Evolutionary conservation across 495 filamentous ascomycete genomes (phyloP), one percentile per base, ranked within the genome.

Genomic region (Penicillium cataractarum): DNA sequence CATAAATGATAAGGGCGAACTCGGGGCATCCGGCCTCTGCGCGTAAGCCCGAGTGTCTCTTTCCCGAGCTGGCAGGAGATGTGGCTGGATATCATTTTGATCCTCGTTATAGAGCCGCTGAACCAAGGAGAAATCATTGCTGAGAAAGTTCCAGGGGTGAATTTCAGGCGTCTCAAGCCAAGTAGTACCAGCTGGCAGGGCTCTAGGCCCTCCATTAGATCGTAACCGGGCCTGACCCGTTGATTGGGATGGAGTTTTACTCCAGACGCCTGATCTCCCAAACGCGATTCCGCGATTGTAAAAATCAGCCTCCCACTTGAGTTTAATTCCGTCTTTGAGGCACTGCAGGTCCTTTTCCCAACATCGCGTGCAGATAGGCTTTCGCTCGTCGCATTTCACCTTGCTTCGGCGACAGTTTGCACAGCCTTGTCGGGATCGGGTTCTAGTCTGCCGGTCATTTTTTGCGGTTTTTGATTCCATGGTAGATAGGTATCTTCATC

Each of bases 331-430:
- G 26, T 17, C 46, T 29, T 50, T 50, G 24, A 21, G 42, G 35
- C 58, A 61, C n/a, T 27, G 58, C 24, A 61, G 48, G n/a, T 54
- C 50, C 10, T 61, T 61, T 21, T 61, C 49, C 58, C 58, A 61
- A 24, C 58, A 61, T 15, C 58, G 22, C 10, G 58, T 61, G 26
- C 58, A 61, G 19, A 10, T 44, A 31, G 58, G 58, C 58, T 61
- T 61, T 46, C 46, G 32, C 58, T 61, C 61, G 46, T 64, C 61
- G 48, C 61, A 64, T 59, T 64, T 64, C 44, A 64, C 57, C 32
- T 60, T 64, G 48, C 61, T 52, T 22, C 56, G 55, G 31, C 61
- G 61, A 35, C 61, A 64, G 27, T 54, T 54, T 32, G 49, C 48
- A 50, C 58, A 61, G n/a, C 58, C 58, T 40, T 61, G 49, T 33